These are phyloP conservation scores for Fusarium coffeatum DNA, from an alignment of 2,329 filamentous ascomycete species.

Conservation along the genomic window DNA sequence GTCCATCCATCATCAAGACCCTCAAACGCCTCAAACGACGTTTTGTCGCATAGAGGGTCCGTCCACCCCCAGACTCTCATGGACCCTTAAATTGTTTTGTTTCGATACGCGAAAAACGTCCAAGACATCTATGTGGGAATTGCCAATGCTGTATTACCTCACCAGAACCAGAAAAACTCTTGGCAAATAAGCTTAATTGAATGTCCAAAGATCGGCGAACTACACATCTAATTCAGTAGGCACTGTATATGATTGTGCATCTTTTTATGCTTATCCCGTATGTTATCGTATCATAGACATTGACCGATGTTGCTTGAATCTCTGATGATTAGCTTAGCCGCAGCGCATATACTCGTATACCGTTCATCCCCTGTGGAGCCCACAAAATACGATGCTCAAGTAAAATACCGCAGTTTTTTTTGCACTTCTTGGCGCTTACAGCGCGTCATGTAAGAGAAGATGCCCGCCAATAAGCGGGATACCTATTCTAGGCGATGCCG, in stretches of 20 bases:
- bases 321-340: background rate
- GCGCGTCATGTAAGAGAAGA: background rate
- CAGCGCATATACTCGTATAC: background rate
- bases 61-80: background rate
- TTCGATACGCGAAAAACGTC: background rate
- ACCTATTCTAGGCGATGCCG: conserved; percentile 20
- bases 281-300: background rate
- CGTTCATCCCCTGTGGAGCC: background rate
- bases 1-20: background rate
- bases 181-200: conserved; percentile 4
- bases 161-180: background rate
- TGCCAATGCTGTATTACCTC: background rate
- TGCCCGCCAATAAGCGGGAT: conserved; percentile 33
- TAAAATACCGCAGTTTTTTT: conserved; percentile 19
- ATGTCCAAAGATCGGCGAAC: background rate
- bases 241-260: too few relatives aligned
- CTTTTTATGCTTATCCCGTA: background rate
- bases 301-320: background rate
- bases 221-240: too few relatives aligned
- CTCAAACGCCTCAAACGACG: background rate
- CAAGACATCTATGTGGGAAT: background rate
- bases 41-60: background rate
- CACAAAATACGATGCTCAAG: conserved; percentile 8
- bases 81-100: conserved; percentile 1
- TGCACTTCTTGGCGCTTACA: conserved; percentile 17